Evolutionary conservation across 179 eudicot species (phyloP).

Genomic region (Drosera spatulata): DNA sequence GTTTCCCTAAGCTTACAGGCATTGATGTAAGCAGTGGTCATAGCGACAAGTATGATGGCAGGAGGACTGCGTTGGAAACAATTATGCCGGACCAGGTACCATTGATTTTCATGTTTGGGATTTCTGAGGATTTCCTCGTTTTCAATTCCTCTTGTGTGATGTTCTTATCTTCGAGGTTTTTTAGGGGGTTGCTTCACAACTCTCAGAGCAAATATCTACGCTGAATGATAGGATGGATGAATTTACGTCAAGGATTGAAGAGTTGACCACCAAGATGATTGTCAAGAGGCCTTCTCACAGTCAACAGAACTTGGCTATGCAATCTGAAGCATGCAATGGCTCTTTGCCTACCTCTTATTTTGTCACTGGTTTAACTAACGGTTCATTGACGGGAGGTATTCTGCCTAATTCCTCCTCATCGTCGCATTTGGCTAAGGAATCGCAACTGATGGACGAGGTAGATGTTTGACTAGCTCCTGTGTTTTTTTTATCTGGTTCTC

Average conservation of each 20-base stretch:
- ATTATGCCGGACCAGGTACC: constrained; percentile 27
- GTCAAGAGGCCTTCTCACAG: constrained; percentile 31
- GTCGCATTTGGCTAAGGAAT: constrained; percentile 62
- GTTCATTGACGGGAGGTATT: constrained; percentile 48
- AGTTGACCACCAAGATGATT: constrained; percentile 52
- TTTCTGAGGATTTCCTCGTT: too few species aligned
- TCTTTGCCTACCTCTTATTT: constrained; percentile 54
- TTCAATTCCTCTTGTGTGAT: background rate
- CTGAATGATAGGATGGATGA: constrained; percentile 89
- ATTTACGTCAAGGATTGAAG: constrained; percentile 79
- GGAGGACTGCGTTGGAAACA: constrained; percentile 28
- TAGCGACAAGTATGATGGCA: constrained; percentile 24
- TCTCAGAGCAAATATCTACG: constrained; percentile 79
- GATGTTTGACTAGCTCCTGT: background rate
- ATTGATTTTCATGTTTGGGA: too few species aligned
- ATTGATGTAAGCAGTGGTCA: constrained; percentile 24
- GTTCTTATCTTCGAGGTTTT: constrained; percentile 1
- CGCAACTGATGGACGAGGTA: constrained; percentile 76
- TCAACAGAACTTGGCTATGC: constrained; percentile 63
- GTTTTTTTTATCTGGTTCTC: background rate
- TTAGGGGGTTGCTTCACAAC: constrained; percentile 71
- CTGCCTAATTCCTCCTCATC: constrained; percentile 59
- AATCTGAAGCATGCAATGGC: constrained; percentile 56
- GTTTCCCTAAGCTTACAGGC: constrained; percentile 23
- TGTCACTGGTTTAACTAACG: constrained; percentile 59